Base-by-base conservation (phyloP, 495 filamentous ascomycete genomes). In the Sporormia fimetaria region DNA sequence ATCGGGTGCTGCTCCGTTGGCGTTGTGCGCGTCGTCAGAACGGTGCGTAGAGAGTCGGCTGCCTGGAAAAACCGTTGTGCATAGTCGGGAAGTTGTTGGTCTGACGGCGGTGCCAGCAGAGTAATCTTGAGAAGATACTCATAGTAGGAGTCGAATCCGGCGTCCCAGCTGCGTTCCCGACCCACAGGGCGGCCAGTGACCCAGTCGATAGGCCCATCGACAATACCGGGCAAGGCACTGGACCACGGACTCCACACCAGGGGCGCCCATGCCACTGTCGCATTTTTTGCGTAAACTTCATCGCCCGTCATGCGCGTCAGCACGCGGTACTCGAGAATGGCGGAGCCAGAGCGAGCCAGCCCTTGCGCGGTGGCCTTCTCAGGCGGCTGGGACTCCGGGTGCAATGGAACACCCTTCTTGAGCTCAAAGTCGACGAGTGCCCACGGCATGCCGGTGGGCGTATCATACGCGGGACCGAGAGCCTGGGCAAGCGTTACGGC, bases 401-500 rank as follows among this genome's bases (percentile, higher is more conserved):
- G n/a, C n/a, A n/a, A n/a, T 2, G 40, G 34, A 0, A 29, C 34
- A 6, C 55, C 57, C 27, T 40, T 10, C 1, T 43, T 31, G 0
- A 33, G 38, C n/a, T 12, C 46, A 37, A 61, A 59, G 44, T 61
- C 37, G 4, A 61, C 49, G 14, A 43, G 56, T 2, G 58, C 54
- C 51, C 51, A 61, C 14, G 55, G 48, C 44, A 61, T 47, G 3
- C 58, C 58, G 5, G 58, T 54, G 6, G 54, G 51, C 6, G 54
- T 55, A 39, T 55, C 51, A 42, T 51, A 61, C 5, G 57, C 47
- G 12, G 58, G 58, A 1, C 33, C 48, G 9, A 61, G 54, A 30
- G 54, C 44, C 16, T 47, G 33, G 10, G 51, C 57, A 15, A 61
- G 57, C 0, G 41, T 38, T 8, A 54, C 28, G 18, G 58, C 58